These are phyloP conservation scores for Desmodesmus armatus DNA, from an alignment of 139 green algal genomes.

Conservation along the genomic window DNA sequence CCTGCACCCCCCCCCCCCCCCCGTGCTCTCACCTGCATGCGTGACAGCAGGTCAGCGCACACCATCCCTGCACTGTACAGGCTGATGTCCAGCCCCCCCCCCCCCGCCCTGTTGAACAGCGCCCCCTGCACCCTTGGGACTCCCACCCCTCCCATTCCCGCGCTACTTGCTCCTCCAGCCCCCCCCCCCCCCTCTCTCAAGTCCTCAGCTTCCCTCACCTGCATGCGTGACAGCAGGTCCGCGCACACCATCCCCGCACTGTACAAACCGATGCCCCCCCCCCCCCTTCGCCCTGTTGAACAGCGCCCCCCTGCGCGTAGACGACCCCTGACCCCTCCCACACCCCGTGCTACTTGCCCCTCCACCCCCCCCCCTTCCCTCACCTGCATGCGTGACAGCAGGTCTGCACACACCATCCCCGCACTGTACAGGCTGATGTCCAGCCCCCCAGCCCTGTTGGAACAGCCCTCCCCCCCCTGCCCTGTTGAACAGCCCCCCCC, in stretches of 20 bases:
- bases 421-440: slow-evolving; percentile 50
- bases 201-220: too few species aligned
- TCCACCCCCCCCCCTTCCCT: too few species aligned
- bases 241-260: slow-evolving; percentile 49
- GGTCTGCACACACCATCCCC: slow-evolving; percentile 52
- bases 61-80: slow-evolving; percentile 59
- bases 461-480: background rate
- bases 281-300: too few species aligned
- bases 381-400: slow-evolving; percentile 47
- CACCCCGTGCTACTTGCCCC: background rate
- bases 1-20: background rate
- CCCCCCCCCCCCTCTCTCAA: too few species aligned
- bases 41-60: slow-evolving; percentile 55
- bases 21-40: slow-evolving; percentile 19
- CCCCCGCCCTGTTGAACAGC: background rate
- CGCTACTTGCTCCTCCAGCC: background rate
- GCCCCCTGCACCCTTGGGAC: slow-evolving; percentile 3
- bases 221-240: slow-evolving; percentile 49
- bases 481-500: background rate
- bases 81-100: slow-evolving; percentile 51
- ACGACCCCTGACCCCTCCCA: background rate
- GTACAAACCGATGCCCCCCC: slow-evolving; percentile 11
- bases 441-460: slow-evolving; percentile 32
- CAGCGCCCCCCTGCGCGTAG: too few species aligned
- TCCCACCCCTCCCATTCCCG: background rate